phyloP scores from a whole-genome alignment of 179 eudicot genomes.

The Dionaea muscipula region DNA sequence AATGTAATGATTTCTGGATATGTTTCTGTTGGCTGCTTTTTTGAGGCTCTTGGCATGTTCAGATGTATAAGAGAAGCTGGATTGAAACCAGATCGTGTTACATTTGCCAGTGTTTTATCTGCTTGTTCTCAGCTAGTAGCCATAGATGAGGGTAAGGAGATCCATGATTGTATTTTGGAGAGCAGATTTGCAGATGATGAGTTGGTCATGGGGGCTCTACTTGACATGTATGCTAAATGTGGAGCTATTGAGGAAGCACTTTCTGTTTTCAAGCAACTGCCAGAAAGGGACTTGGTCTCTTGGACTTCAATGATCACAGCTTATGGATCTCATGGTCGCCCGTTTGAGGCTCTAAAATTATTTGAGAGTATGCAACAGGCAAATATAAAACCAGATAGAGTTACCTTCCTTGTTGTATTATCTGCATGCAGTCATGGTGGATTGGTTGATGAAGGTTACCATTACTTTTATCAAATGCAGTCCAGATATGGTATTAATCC shows the following conservation, averaged over 20 bases:
- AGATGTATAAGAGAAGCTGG: constrained; percentile 45
- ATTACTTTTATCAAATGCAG: constrained; percentile 48
- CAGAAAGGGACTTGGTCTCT: constrained; percentile 44
- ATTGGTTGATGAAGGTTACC: constrained; percentile 41
- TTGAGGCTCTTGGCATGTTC: constrained; percentile 36
- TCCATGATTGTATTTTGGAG: constrained; percentile 56
- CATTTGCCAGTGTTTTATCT: constrained; percentile 53
- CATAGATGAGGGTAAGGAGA: constrained; percentile 72
- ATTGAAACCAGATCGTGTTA: constrained; percentile 39
- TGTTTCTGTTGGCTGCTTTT: background rate
- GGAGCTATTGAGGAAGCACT: constrained; percentile 64
- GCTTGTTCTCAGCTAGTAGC: constrained; percentile 49
- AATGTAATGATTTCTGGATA: constrained; percentile 16
- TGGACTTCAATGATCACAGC: constrained; percentile 80
- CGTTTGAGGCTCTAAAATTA: constrained; percentile 30
- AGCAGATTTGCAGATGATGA: constrained; percentile 34
- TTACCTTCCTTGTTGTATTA: constrained; percentile 58
- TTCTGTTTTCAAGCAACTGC: constrained; percentile 43
- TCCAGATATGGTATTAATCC: constrained; percentile 5
- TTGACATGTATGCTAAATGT: constrained; percentile 78
- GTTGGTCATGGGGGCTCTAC: constrained; percentile 56
- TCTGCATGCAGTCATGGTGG: constrained; percentile 77
- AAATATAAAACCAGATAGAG: constrained; percentile 43
- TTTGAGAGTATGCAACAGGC: constrained; percentile 44
- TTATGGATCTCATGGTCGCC: constrained; percentile 72